Base-by-base conservation (phyloP, 495 filamentous ascomycete species). In the Penicillium crystallinum region DNA sequence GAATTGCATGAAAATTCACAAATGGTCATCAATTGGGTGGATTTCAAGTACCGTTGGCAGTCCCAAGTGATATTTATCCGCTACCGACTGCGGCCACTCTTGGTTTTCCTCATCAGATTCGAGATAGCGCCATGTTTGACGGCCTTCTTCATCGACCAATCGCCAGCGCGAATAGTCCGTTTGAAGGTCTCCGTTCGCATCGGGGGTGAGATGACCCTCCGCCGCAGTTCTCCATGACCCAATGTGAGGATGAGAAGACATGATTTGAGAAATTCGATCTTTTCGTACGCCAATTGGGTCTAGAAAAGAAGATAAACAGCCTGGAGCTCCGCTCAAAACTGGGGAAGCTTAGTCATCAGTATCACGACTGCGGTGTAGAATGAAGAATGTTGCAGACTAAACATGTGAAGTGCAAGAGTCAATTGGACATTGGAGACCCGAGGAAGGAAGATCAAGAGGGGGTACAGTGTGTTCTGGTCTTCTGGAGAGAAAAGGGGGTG, bases 91-190 rank as follows among this genome's bases (percentile, higher is more conserved):
- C 12, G 91, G 90, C 93, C 95, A 97, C 49, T 79, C 70, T 51
- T 87, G 73, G 27, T 76, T 62, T 38, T 88, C 82, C 52, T 89
- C 80, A 43, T 95, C 89, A 6, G 85, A 81, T 61, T 88, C 79
- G 6, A 98, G 79, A 62, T 97, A 97, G 45, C 89, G 83, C 93
- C 93, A 98, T 19, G 90, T 96, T 55, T 96, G 90, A 48, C 88
- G 77, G 41, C 93, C 90, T 17, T 80, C 74, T 30, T 96, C 89
- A 58, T 92, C 85, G 33, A 83, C 76, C 65, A 97, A 74, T 51
- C 93, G 78, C 93, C 93, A 98, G 64, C 90, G 77, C 0, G 81
- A 71, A 51, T 81, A 81, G 63, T 98, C 91, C 11, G 93, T 97
- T 53, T 69, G 66, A 18, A 58, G 47, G 55, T 77, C 71, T 30